A percentile compares a stretch with the other conserved stretches of the same genome.
These are phyloP conservation scores for Ploettnerulaceae sp. DNA, from an alignment of 2,329 filamentous ascomycete genomes.

Conservation along the genomic window DNA sequence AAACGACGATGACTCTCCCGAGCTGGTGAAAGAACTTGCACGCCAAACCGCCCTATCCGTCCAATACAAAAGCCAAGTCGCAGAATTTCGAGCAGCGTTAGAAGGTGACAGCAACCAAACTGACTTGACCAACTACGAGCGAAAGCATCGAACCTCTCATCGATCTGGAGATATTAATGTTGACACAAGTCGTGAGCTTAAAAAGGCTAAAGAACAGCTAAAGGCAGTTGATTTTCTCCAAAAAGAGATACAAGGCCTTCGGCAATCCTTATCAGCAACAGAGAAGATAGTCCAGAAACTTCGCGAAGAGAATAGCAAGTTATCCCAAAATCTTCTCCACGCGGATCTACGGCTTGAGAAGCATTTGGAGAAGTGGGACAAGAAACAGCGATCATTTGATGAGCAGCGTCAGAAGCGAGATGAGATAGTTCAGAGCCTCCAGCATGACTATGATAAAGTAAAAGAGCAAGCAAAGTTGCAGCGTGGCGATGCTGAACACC, in stretches of 20 bases:
- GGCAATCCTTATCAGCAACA: conserved; percentile 44
- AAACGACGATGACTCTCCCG: conserved; percentile 42
- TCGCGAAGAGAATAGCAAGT: conserved; percentile 30
- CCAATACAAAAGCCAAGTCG: conserved; percentile 55
- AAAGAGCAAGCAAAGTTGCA: conserved; percentile 49
- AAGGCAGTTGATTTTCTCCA: conserved; percentile 48
- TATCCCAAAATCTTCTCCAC: conserved; percentile 29
- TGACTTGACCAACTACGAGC: conserved; percentile 34
- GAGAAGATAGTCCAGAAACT: conserved; percentile 35
- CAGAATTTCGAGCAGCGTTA: conserved; percentile 52
- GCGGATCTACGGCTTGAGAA: conserved; percentile 28
- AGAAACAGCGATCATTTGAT: conserved; percentile 41
- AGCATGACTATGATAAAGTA: conserved; percentile 49
- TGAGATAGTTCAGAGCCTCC: conserved; percentile 45
- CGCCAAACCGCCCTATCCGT: conserved; percentile 53
- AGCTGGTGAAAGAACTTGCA: conserved; percentile 49
- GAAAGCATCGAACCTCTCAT: conserved; percentile 41
- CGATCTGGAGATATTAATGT: conserved; percentile 47
- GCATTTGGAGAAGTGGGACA: conserved; percentile 34
- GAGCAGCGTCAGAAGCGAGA: conserved; percentile 43
- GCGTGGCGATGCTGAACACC: conserved; percentile 50
- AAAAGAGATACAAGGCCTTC: conserved; percentile 49
- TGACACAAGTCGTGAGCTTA: conserved; percentile 51
- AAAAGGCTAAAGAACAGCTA: conserved; percentile 49
- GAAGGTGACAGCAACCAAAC: conserved; percentile 34